A percentile compares a stretch with the other conserved stretches of the same genome.
phyloP scores from a whole-genome alignment of 306 rosid species.

The Citrullus colocynthis region DNA sequence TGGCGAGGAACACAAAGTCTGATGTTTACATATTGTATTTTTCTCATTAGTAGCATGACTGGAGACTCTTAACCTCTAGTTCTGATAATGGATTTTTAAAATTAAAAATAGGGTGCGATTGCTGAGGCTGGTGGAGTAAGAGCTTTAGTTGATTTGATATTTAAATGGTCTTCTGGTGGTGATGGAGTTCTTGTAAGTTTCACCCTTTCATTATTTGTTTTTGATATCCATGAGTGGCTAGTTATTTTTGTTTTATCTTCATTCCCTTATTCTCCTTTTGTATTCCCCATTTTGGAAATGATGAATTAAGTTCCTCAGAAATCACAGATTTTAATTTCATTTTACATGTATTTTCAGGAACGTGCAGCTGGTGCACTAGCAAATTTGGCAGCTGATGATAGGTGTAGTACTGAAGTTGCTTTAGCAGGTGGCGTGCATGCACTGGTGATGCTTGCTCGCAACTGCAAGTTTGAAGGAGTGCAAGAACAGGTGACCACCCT shows the following conservation, averaged over 20 bases:
- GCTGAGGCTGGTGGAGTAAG: conserved; percentile 96
- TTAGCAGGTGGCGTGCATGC: conserved; percentile 97
- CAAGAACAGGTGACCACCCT: conserved; percentile 80
- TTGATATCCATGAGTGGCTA: background rate
- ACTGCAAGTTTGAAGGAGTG: conserved; percentile 95
- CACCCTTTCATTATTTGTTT: background rate
- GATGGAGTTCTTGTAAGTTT: conserved; percentile 91
- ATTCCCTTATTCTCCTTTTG: background rate
- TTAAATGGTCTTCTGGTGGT: conserved; percentile 94
- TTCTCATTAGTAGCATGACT: background rate
- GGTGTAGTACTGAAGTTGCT: conserved; percentile 98
- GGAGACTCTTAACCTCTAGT: conserved; percentile 12
- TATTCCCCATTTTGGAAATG: background rate
- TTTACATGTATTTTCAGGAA: conserved; percentile 42
- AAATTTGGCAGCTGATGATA: conserved; percentile 98
- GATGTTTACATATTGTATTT: conserved; percentile 11
- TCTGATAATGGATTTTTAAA: conserved; percentile 7
- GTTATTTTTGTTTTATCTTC: background rate
- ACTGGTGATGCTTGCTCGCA: conserved; percentile 97
- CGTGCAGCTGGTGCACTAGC: conserved; percentile 99
- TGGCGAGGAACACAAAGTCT: conserved; percentile 98
- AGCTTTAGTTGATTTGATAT: conserved; percentile 95
- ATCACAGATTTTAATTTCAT: background rate
- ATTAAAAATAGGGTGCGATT: conserved; percentile 68
- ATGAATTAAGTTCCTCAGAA: background rate